These are phyloP conservation scores for Termitomyces sp. DNA, from an alignment of 768 basidiomycete species.

Conservation along the genomic window DNA sequence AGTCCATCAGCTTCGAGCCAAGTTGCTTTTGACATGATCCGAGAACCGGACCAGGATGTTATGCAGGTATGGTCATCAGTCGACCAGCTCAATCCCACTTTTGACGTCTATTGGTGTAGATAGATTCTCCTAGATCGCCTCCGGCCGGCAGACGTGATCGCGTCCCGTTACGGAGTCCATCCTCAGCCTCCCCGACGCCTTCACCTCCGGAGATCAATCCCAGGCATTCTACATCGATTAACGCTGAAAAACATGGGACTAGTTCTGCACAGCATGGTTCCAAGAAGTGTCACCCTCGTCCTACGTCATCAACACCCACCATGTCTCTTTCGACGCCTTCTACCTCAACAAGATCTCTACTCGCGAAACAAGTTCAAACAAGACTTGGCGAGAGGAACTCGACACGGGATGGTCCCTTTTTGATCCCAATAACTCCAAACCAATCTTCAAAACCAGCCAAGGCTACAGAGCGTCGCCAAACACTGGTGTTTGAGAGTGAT, in stretches of 20 bases:
- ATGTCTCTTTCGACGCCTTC: neutral
- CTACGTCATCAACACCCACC: neutral
- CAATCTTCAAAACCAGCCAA: neutral
- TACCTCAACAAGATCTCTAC: neutral
- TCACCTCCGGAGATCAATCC: neutral
- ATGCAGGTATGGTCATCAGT: neutral
- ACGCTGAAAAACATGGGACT: neutral
- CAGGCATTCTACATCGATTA: neutral
- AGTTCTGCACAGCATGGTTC: too few species aligned
- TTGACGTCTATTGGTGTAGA: neutral
- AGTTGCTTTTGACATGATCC: neutral
- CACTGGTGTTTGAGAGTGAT: neutral
- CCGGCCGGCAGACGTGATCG: too few species aligned
- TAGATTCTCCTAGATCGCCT: too few species aligned
- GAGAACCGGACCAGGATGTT: neutral
- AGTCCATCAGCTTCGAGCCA: neutral
- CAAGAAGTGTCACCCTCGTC: neutral
- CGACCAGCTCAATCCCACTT: neutral
- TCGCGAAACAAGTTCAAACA: neutral
- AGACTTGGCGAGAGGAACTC: neutral
- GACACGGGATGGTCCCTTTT: neutral
- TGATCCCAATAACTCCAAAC: neutral
- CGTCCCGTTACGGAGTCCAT: neutral
- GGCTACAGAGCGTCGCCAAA: neutral
- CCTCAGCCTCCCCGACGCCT: neutral